Evolutionary conservation across 352 stramenopile species (phyloP), one percentile per base, ranked within the genome.

Genomic region (Globisporangium nodosum): DNA sequence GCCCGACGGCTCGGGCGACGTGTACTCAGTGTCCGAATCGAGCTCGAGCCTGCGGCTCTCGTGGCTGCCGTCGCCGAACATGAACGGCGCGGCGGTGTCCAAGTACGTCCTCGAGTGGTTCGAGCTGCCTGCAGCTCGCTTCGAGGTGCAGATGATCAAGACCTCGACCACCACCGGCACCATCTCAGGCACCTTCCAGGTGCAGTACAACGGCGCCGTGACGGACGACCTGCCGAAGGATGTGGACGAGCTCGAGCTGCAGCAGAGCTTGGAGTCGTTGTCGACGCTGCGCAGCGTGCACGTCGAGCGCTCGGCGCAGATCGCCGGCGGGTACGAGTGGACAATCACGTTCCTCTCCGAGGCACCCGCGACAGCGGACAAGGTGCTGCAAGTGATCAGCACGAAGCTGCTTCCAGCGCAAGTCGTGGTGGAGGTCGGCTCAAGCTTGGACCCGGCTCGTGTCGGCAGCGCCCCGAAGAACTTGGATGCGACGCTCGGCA

Each of bases 31-130:
- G 0, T 60, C 52, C 0, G 71, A 81, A 35, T 78, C 77, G 16
- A 60, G 60, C 2, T 74, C 71, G 0, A 70, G 56, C 0, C 55
- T 92, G 21, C 43, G 71, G 7, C 71, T 94, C 0, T 71, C 77
- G 8, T 94, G 85, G 85, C 60, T 91, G 1, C 54, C 65, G 8
- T 59, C 77, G 5, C 58, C 66, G 7, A 68, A 66, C 20, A 20
- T 52, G 1, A 73, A 89, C 37, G 85, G 85, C 3, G 71, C 73
- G 3, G 54, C 61, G 0, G 78, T 92, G 18, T 71, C 61, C 5
- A 90, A 76, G 47, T 94, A 91, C 49, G 40, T 89, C 0, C 63
- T 94, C 0, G 85, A 94, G 58, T 94, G 82, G 81, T 94, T 76
- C 53, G 61, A 87, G 31, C 69, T 69, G 3, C 65, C 65, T 21